These are phyloP conservation scores for Suhomyces kilbournensis DNA, from an alignment of 805 yeast species.

Conservation along the genomic window DNA sequence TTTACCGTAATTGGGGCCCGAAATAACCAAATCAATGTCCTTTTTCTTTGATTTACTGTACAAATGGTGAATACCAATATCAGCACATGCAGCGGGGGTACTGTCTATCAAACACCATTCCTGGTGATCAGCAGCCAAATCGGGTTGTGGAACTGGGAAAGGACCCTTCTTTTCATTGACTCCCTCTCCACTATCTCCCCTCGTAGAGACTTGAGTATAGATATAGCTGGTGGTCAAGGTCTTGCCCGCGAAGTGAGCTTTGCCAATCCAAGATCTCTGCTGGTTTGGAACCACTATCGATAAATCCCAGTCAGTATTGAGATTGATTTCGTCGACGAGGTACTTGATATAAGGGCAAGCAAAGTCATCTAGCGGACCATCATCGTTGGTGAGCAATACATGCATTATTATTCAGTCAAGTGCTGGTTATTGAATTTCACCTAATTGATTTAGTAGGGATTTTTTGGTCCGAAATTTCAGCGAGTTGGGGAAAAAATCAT, in stretches of 20 bases:
- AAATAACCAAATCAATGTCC: conserved; percentile 79
- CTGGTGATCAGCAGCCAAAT: conserved; percentile 42
- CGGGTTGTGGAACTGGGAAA: conserved; percentile 48
- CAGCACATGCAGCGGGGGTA: conserved; percentile 95
- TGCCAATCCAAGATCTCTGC: conserved; percentile 93
- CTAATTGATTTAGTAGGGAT: background rate
- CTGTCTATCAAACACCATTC: conserved; percentile 90
- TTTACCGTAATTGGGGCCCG: conserved; percentile 96
- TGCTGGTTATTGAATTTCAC: background rate
- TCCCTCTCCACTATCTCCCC: conserved; percentile 36
- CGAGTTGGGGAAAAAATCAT: background rate
- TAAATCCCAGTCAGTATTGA: conserved; percentile 76
- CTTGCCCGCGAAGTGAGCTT: conserved; percentile 88
- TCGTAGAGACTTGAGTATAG: conserved; percentile 48
- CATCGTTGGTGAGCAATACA: conserved; percentile 80
- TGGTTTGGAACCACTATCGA: conserved; percentile 84
- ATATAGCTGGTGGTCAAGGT: conserved; percentile 58
- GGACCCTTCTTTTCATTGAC: conserved; percentile 64
- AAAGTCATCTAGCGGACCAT: conserved; percentile 83
- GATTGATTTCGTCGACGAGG: conserved; percentile 65
- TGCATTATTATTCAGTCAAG: conserved; percentile 37
- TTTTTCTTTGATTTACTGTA: conserved; percentile 41
- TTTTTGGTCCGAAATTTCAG: background rate
- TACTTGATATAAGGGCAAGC: conserved; percentile 84
- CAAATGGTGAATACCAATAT: conserved; percentile 79